phyloP scores from a whole-genome alignment of 345 rosid genomes.

The Populus deltoides region DNA sequence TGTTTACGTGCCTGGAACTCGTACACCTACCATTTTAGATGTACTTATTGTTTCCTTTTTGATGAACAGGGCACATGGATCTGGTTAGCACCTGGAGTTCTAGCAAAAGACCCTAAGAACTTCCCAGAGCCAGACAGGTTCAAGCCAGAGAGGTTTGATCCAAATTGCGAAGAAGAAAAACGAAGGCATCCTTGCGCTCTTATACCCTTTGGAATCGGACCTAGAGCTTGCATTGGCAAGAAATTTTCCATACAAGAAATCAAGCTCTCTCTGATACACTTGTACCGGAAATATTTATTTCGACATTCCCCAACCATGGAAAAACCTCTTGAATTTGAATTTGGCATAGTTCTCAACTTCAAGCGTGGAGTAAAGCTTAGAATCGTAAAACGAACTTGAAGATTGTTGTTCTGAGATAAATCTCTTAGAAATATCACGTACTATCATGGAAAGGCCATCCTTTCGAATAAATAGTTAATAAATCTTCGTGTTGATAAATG shows the following conservation, averaged over 20 bases:
- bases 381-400: conserved; percentile 48
- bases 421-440: neutral
- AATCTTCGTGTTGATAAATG: no score
- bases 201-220: conserved; percentile 91
- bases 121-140: conserved; percentile 83
- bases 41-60: neutral
- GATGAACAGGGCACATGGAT: conserved; percentile 79
- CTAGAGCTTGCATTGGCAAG: conserved; percentile 83
- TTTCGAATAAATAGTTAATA: neutral
- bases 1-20: neutral
- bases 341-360: conserved; percentile 80
- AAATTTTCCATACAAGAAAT: conserved; percentile 75
- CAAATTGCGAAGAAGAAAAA: conserved; percentile 72
- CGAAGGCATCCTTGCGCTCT: conserved; percentile 79
- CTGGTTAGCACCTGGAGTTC: conserved; percentile 86
- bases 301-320: conserved; percentile 81
- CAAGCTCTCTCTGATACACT: conserved; percentile 66
- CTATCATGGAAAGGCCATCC: neutral
- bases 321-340: conserved; percentile 71
- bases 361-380: conserved; percentile 76
- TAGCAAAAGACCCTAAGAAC: conserved; percentile 83
- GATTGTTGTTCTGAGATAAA: neutral
- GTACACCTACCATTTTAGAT: neutral
- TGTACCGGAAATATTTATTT: conserved; percentile 60
- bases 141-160: conserved; percentile 82